Base-by-base conservation (phyloP, 1,284 basidiomycete species). In the Austroboletus niveus region DNA sequence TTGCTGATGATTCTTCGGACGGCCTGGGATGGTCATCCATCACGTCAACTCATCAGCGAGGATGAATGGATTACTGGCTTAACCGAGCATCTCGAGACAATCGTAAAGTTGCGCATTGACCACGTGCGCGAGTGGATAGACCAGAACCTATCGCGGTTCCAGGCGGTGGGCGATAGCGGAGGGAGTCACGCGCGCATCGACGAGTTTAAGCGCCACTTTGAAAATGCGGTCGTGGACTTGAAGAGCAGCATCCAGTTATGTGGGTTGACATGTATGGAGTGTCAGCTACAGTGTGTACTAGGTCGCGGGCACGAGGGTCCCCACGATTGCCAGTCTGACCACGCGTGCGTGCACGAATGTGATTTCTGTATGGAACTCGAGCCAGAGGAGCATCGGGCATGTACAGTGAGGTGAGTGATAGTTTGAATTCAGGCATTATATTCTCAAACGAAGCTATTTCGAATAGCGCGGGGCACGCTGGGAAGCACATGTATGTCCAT, bases 381-480 rank as follows among this genome's bases (percentile, higher is more conserved):
- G 4, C 47, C 54, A 1, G 68, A 58, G 10, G 61, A 66, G 6
- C 54, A 55, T 22, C 63, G 63, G 36, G 27, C 48, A 1, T 83
- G 79, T 61, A 72, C 74, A 11, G 68, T 78, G 56, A 70, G 66
- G 81, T 82, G 56, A 42, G 77, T 69, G 9, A 22, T 10, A 5
- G n/a, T 31, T 27, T 44, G 0, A 6, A 27, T 42, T 20, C 3
- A 9, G 10, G 11, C 3, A 11, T 11, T 9, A 31, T 31, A 11
- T 11, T 2, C 5, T 31, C 11, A 31, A 11, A 27, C 22, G 3
- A 0, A 9, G 14, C 8, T 2, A 15, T 45, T 9, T n/a, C n/a
- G 1, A 1, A 5, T 49, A 84, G 82, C 14, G 82, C 80, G 12
- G 81, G 84, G 0, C 82, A 85, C 53, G 61, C 73, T 9, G 79